Base-by-base conservation (phyloP, 2,329 filamentous ascomycete species). In the Ceratocystis ficicola region DNA sequence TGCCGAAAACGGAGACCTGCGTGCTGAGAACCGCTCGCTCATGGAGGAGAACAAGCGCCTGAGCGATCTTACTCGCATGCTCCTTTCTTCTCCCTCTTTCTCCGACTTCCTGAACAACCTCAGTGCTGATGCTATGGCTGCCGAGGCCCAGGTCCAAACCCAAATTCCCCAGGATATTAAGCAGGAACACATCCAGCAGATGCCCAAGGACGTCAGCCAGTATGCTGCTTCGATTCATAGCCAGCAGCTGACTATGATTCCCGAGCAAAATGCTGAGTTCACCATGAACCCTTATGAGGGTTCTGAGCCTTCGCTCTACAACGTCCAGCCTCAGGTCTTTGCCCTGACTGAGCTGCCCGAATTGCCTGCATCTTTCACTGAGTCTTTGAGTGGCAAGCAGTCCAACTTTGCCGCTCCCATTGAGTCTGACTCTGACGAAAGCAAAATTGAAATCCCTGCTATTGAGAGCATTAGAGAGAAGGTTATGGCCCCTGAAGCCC, bases 21-120 rank as follows among this genome's bases (percentile, higher is more conserved):
- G 89, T 69, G 77, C 82, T 44, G 86, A 95, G 76, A 97, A 96
- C 79, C 83, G 85, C 62, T 86, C 88, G 46, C 82, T 99, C 20
- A 78, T 85, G 70, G 89, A 95, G 60, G 91, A 96, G 80, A 95
- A 95, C 77, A 86, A 86, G 73, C 89, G 89, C 61, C 79, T 93
- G 64, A 84, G 83, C 7, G 87, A 90, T 70, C 79, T 93, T 20
- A 89, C 87, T n/a, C 87, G 86, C 74, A 90, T 90, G 83, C 85
- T 93, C 32, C 81, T 93, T 20, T 85, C 85, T 4, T 93, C 90
- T 5, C 83, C 89, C 15, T 87, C 90, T 5, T 95, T 97, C 76
- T 90, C 83, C 69, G 87, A 84, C 77, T 92, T 89, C 73, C 81
- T 96, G 57, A 84, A 89, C 71, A 82, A 86, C 63, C 80, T 90